Evolutionary conservation across 2,329 filamentous ascomycete genomes (phyloP), one percentile per base, ranked within the genome.

Genomic region (Geoglossum cookeanum): DNA sequence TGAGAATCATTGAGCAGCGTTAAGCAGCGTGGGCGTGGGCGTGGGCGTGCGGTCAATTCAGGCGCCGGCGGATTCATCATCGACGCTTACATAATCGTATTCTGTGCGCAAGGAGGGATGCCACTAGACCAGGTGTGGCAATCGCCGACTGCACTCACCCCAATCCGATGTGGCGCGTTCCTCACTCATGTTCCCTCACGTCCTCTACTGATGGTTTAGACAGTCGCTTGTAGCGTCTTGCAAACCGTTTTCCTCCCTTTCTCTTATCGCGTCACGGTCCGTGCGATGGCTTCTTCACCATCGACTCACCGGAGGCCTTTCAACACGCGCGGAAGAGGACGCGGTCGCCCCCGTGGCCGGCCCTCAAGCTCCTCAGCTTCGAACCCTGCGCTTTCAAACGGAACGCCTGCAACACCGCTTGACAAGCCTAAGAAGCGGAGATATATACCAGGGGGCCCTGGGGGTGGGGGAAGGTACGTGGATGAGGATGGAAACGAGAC

Each of bases 401-500:
- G 56, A 62, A 62, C 32, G 66, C 65, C 42, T 69, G 11, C 60
- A 58, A 57, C 59, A 58, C 59, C 61, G 58, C 49, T 59, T 42
- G 56, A 58, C 59, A 42, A 53, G 27, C 56, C 48, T 27, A 39
- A 63, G 63, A 48, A 60, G 61, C 59, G 63, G 60, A 17, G 81
- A 69, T 96, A 95, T 71, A 79, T 94, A 53, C 87, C 91, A 37
- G 89, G 89, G 53, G 89, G 88, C 2, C 84, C 87, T 58, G 88
- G 87, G 44, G 89, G 89, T 51, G 88, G 89, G 58, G 88, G 89
- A 22, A 77, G 89, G 66, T 94, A 89, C 68, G 75, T 92, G 39
- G 87, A 94, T 63, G 76, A 83, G 58, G 80, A 87, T 58, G 78
- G 78, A 55, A 73, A 77, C 59, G 80, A 84, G 61, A 78, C 76